Conservation (phyloP, 1,139 yeast species). For the Saccharomyces hybrid region DNA sequence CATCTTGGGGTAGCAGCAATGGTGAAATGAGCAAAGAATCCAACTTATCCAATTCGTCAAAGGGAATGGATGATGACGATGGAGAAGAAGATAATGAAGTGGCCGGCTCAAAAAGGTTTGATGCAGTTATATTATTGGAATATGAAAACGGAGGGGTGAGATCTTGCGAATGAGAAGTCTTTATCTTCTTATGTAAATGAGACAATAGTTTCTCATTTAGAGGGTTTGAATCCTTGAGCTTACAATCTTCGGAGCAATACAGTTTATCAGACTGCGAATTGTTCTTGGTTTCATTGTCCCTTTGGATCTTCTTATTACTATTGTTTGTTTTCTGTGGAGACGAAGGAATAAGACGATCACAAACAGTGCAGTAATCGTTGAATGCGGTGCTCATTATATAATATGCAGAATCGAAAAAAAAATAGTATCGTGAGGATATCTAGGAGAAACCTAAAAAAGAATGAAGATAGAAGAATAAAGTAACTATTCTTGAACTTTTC, state of each 20-base stretch:
- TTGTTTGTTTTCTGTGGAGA: neutral
- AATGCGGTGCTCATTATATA: conserved; percentile 39
- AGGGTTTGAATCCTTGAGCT: conserved; percentile 35
- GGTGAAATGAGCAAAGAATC: conserved; percentile 3
- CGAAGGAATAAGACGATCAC: conserved; percentile 45
- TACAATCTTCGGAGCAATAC: conserved; percentile 55
- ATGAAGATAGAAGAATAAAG: neutral
- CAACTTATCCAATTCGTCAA: neutral
- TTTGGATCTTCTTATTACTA: neutral
- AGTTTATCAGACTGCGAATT: conserved; percentile 32
- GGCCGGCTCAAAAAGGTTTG: neutral
- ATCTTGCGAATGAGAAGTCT: conserved; percentile 4
- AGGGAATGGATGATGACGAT: neutral
- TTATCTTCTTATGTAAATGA: conserved; percentile 2
- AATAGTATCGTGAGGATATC: too few species aligned
- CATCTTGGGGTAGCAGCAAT: conserved; percentile 3
- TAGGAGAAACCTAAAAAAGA: neutral
- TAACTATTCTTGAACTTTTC: neutral
- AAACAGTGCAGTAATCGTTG: conserved; percentile 56
- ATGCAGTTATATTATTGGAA: neutral
- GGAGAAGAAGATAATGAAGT: neutral
- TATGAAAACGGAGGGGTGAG: neutral
- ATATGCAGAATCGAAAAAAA: neutral
- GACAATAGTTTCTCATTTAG: neutral
- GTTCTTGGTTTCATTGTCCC: neutral